A percentile compares a stretch with the other conserved stretches of the same genome.
Evolutionary conservation across 2,329 filamentous ascomycete genomes (phyloP).

Genomic region (Pyricularia pennisetigena): DNA sequence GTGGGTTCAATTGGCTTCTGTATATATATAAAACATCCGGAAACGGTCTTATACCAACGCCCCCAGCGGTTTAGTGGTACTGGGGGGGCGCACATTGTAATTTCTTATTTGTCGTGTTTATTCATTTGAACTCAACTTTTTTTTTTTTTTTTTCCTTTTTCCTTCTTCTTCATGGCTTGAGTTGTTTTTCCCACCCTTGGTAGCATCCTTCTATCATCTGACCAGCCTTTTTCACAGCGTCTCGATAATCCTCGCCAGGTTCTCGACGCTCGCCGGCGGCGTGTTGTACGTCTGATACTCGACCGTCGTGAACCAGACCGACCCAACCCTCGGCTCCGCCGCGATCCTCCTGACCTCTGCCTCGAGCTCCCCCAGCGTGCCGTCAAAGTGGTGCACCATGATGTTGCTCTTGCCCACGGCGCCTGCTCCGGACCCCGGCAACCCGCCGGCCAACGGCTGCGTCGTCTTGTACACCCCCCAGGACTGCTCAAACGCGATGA

Average conservation of each 20-base stretch:
- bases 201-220: no score
- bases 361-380: not conserved
- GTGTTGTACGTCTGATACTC: not conserved
- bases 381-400: conserved; percentile 5
- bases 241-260: not conserved
- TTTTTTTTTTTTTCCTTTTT: not conserved
- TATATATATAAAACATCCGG: not conserved
- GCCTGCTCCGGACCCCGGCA: not conserved
- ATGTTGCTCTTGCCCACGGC: conserved; percentile 1
- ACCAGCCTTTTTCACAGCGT: not conserved
- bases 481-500: conserved; percentile 5
- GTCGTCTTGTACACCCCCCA: not conserved
- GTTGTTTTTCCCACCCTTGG: not conserved
- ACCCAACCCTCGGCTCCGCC: not conserved
- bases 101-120: not conserved
- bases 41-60: not conserved
- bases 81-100: not conserved
- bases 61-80: not conserved
- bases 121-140: not conserved
- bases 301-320: conserved; percentile 2
- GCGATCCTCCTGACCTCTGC: conserved; percentile 3
- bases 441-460: not conserved
- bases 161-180: no score
- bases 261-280: conserved; percentile 2
- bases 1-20: not conserved